Conservation (phyloP, 441 rosid species). For the Geranium incanum region DNA sequence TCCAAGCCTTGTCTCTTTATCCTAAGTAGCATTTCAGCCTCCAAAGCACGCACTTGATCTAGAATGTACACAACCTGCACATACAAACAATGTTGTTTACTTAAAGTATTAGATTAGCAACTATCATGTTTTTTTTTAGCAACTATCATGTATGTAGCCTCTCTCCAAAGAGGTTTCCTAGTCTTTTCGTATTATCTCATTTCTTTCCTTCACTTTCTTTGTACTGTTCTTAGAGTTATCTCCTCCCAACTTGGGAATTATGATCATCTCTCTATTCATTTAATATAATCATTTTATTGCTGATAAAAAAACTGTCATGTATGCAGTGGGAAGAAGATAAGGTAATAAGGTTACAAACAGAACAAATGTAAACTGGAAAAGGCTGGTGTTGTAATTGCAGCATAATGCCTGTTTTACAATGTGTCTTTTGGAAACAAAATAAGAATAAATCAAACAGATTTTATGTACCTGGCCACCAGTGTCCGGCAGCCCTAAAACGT, state of each 20-base stretch:
- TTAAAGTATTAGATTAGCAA: neutral
- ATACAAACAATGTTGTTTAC: neutral
- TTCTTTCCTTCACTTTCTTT: neutral
- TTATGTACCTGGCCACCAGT: conserved; percentile 94
- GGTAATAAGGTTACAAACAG: neutral
- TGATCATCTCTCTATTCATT: too few relatives aligned
- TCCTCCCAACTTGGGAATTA: too few relatives aligned
- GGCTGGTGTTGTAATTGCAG: neutral
- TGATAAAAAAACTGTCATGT: neutral
- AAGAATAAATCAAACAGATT: neutral
- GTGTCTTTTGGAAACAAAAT: neutral
- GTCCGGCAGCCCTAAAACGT: conserved; percentile 95
- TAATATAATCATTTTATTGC: too few relatives aligned
- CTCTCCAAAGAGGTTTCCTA: too few relatives aligned
- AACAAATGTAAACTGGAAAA: neutral
- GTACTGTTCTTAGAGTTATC: neutral
- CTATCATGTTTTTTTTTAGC: too few relatives aligned
- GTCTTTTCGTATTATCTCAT: too few relatives aligned
- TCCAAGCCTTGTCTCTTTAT: conserved; percentile 83
- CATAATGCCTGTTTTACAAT: neutral
- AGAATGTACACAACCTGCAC: conserved; percentile 79
- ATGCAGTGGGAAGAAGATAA: conserved; percentile 1
- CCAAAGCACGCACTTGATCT: conserved; percentile 96
- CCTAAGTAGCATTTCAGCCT: conserved; percentile 77
- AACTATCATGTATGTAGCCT: too few relatives aligned